phyloP scores from a whole-genome alignment of 2,329 filamentous ascomycete genomes.

The Phyllosticta capitalensis region DNA sequence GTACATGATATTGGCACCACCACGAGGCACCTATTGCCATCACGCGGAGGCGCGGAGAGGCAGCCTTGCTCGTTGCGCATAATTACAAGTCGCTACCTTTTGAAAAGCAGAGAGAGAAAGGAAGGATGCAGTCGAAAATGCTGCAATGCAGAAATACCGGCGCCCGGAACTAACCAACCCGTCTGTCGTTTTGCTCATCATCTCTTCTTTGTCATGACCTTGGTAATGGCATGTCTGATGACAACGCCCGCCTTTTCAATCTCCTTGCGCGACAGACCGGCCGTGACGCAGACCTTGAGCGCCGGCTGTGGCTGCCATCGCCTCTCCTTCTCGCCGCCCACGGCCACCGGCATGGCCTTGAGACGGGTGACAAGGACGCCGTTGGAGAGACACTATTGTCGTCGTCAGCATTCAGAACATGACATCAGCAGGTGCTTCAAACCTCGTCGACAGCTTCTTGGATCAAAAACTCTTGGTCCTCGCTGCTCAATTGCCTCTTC shows the following conservation, averaged over 20 bases:
- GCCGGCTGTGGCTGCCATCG: conserved; percentile 63
- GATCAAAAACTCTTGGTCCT: conserved; percentile 76
- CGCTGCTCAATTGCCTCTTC: conserved; percentile 54
- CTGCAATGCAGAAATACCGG: not conserved
- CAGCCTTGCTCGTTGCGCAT: not conserved
- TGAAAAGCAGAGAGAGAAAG: not conserved
- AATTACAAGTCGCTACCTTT: not conserved
- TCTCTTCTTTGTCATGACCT: conserved; percentile 55
- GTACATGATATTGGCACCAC: not conserved
- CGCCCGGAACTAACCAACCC: not conserved
- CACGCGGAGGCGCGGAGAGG: not conserved
- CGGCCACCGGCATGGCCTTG: conserved; percentile 57
- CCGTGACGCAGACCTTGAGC: conserved; percentile 84
- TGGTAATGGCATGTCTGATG: conserved; percentile 88
- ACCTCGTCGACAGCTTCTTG: conserved; percentile 97
- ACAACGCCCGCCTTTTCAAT: conserved; percentile 85
- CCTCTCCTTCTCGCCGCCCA: conserved; percentile 58
- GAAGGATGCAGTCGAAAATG: not conserved
- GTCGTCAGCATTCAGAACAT: conserved; percentile 12
- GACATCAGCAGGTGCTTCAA: conserved; percentile 25
- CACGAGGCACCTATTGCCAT: not conserved
- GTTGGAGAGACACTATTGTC: conserved; percentile 63
- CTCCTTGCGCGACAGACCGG: conserved; percentile 83
- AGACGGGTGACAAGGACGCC: conserved; percentile 81
- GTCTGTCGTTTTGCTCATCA: not conserved